These are phyloP conservation scores for Populus pruinosa DNA, from an alignment of 345 rosid species.

Conservation along the genomic window DNA sequence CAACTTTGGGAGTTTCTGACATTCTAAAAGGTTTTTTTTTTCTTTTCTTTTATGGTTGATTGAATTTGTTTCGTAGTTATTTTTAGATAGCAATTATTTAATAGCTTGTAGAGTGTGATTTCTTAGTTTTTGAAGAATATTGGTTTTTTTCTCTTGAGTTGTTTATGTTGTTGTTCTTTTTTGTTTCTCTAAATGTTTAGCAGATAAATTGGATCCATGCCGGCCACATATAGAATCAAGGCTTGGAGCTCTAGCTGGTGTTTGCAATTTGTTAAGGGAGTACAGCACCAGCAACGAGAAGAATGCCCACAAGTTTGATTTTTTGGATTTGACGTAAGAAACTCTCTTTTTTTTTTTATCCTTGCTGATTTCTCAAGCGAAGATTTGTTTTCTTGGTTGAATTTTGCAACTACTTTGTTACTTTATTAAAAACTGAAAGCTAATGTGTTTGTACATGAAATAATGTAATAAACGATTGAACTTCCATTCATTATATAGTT, in stretches of 20 bases:
- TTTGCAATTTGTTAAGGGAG: conserved; percentile 28
- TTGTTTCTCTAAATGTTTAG: conserved; percentile 19
- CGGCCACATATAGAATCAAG: conserved; percentile 37
- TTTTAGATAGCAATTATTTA: too few relatives aligned
- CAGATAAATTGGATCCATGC: conserved; percentile 37
- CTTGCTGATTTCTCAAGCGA: background rate
- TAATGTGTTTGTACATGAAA: background rate
- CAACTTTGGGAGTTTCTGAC: conserved; percentile 49
- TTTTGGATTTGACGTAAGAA: conserved; percentile 77
- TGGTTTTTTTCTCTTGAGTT: background rate
- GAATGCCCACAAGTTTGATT: conserved; percentile 43
- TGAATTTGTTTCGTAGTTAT: conserved; percentile 1
- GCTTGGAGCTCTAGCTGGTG: conserved; percentile 20
- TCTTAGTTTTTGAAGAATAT: background rate
- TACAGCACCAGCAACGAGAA: conserved; percentile 30
- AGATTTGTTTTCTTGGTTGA: background rate
- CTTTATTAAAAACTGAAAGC: background rate
- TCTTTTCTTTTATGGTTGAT: background rate
- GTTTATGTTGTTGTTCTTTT: background rate
- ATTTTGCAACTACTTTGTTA: background rate
- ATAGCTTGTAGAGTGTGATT: too few relatives aligned
- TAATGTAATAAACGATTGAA: background rate
- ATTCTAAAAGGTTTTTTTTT: conserved; percentile 47
- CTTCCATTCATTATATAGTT: background rate
- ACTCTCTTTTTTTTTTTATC: background rate